phyloP scores from a whole-genome alignment of 2,329 filamentous ascomycete genomes.

The Alternaria burnsii region DNA sequence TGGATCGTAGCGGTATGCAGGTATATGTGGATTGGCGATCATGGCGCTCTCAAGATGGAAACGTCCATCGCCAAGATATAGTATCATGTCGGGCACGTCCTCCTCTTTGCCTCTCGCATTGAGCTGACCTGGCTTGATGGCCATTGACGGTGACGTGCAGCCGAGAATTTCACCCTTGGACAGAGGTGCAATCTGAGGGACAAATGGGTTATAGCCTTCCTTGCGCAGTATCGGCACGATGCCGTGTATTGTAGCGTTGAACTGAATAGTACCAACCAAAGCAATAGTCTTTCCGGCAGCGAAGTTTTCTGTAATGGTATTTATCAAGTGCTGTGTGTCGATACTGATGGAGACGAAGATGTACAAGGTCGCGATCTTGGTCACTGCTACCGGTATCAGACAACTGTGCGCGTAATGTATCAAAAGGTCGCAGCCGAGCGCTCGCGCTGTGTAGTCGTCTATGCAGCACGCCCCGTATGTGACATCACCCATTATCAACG shows the following conservation, averaged over 20 bases:
- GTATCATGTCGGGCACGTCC: slow-evolving; percentile 70
- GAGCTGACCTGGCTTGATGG: slow-evolving; percentile 45
- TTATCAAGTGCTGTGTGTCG: slow-evolving; percentile 85
- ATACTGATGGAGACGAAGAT: slow-evolving; percentile 99
- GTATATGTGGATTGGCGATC: slow-evolving; percentile 93
- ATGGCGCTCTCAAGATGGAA: slow-evolving; percentile 98
- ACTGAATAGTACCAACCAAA: slow-evolving; percentile 96
- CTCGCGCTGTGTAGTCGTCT: slow-evolving; percentile 95
- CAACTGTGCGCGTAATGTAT: slow-evolving; percentile 98
- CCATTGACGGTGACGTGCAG: slow-evolving; percentile 81
- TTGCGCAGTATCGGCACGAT: slow-evolving; percentile 79
- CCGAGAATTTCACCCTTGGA: slow-evolving; percentile 96
- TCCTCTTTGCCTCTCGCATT: slow-evolving; percentile 58
- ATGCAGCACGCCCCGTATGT: slow-evolving; percentile 99
- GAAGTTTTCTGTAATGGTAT: slow-evolving; percentile 89
- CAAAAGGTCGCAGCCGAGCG: slow-evolving; percentile 90
- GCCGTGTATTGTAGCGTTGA: slow-evolving; percentile 95
- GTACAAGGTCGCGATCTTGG: slow-evolving; percentile 95
- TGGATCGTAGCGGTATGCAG: slow-evolving; percentile 95
- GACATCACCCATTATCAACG: slow-evolving; percentile 98
- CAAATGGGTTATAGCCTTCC: slow-evolving; percentile 83
- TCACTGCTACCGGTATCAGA: slow-evolving; percentile 94
- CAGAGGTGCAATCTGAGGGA: slow-evolving; percentile 91
- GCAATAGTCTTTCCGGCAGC: slow-evolving; percentile 84
- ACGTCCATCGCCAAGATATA: slow-evolving; percentile 90